phyloP scores from a whole-genome alignment of 352 stramenopile species.

The Elongisporangium senticosum region DNA sequence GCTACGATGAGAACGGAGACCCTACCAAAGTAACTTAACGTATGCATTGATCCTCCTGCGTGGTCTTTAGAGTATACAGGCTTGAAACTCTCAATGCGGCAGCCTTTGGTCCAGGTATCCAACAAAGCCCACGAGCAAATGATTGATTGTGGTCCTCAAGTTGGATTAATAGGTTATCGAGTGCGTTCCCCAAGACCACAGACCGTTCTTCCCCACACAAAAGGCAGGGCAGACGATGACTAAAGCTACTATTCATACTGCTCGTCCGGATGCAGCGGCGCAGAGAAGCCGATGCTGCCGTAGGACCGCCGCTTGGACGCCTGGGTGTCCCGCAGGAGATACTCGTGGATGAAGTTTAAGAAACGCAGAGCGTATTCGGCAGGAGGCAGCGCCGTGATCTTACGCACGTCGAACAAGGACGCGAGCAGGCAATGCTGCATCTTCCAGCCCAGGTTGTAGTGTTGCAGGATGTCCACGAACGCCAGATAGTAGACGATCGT shows the following conservation, averaged over 20 bases:
- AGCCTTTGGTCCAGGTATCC: no score
- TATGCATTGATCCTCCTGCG: not conserved
- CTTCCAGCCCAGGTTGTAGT: slow-evolving; percentile 85
- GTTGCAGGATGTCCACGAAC: slow-evolving; percentile 83
- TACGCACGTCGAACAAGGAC: slow-evolving; percentile 61
- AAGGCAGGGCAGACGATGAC: not conserved
- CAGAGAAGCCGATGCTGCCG: slow-evolving; percentile 51
- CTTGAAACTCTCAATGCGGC: no score
- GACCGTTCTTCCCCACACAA: no score
- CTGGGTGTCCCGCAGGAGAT: slow-evolving; percentile 65
- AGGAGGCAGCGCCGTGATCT: slow-evolving; percentile 74
- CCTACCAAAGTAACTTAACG: not conserved
- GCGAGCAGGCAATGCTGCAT: slow-evolving; percentile 75
- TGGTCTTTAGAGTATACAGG: no score
- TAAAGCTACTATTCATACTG: not conserved
- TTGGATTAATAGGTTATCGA: no score
- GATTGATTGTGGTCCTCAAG: no score
- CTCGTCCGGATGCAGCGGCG: slow-evolving; percentile 5
- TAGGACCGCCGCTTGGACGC: slow-evolving; percentile 59
- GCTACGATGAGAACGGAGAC: slow-evolving; percentile 16
- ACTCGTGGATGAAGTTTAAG: slow-evolving; percentile 81
- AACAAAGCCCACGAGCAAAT: no score
- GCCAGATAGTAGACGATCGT: slow-evolving; percentile 76
- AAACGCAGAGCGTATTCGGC: slow-evolving; percentile 83
- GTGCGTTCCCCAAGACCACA: no score